Base-by-base conservation (phyloP, 345 rosid species). In the Citropsis articulata region DNA sequence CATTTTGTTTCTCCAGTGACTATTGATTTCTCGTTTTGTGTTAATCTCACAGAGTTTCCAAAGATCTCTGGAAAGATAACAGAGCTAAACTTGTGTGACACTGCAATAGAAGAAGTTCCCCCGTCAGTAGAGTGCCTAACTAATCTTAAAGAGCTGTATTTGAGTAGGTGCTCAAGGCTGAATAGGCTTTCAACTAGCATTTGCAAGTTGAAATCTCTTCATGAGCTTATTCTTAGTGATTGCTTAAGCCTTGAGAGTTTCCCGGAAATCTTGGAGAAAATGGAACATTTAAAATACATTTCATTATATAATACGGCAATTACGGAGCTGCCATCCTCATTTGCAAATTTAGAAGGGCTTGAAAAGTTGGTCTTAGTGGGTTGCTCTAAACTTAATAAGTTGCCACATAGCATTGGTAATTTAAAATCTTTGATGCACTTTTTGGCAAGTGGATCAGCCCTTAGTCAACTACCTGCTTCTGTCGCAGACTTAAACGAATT, bases 31-130 rank as follows among this genome's bases (percentile, higher is more conserved):
- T 45, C 40, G 16, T 27, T 0, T 1, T 75, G 77, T 36, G 2
- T 12, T 28, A 63, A 21, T 63, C 70, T 75, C 24, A 45, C 12
- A 18, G 24, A 75, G 38, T 75, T 63, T 63, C 77, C 70, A 22
- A 12, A 48, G 27, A 45, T 63, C 64, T 28, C 70, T 1, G 40
- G 69, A 55, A 64, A 6, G 10, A 0, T 75, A 42, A 21, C 0
- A n/a, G 4, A 1, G 1, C 36, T 75, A 45, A 2, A 19, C 7
- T 27, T 75, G 50, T 9, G 21, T 0, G 12, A 22, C 9, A 62
- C 61, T 19, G 28, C 9, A 19, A 63, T 75, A 28, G 48, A 75
- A 45, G 77, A 62, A 18, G 59, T 75, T 75, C 60, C 77, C 42
- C 22, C 77, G 0, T 75, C 77, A 21, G 21, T 75, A 16, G 70